Evolutionary conservation across 169 alveolate genomes (phyloP).

Genomic region (Cryptosporidium ubiquitum): DNA sequence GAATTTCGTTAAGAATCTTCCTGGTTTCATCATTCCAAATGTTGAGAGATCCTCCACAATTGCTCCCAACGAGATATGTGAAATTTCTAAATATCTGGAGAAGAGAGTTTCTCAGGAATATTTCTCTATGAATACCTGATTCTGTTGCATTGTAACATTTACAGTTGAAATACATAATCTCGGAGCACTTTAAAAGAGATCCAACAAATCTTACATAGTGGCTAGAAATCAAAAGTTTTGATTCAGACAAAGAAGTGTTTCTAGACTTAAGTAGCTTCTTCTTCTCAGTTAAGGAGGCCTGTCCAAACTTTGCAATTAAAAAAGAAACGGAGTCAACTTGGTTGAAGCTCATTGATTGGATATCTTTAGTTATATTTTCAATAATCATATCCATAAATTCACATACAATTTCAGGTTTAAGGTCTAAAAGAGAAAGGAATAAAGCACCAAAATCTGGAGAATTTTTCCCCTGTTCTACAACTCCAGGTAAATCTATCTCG

Average conservation of each 20-base stretch:
- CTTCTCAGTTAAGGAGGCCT: slow-evolving; percentile 32
- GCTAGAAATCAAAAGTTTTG: background rate
- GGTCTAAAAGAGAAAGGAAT: slow-evolving; percentile 38
- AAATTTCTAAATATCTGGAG: slow-evolving; percentile 22
- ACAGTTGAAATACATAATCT: slow-evolving; percentile 14
- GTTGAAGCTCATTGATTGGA: slow-evolving; percentile 9
- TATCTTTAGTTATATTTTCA: slow-evolving; percentile 12
- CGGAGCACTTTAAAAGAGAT: background rate
- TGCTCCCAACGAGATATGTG: slow-evolving; percentile 1
- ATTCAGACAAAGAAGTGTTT: background rate
- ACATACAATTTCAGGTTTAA: slow-evolving; percentile 45
- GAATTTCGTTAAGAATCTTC: slow-evolving; percentile 7
- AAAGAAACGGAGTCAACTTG: slow-evolving; percentile 44
- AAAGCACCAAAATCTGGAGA: slow-evolving; percentile 12
- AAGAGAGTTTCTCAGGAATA: slow-evolving; percentile 41
- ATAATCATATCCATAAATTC: slow-evolving; percentile 46
- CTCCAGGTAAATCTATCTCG: background rate
- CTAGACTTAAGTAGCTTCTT: background rate
- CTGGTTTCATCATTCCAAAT: slow-evolving; percentile 11
- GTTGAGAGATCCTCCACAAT: background rate
- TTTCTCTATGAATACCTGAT: slow-evolving; percentile 34
- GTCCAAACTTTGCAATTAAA: slow-evolving; percentile 44
- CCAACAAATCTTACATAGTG: slow-evolving; percentile 27
- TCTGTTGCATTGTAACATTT: slow-evolving; percentile 30
- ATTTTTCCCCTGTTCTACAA: background rate